Conservation (phyloP, 1,284 basidiomycete genomes). For the Apiotrichum laibachii region DNA sequence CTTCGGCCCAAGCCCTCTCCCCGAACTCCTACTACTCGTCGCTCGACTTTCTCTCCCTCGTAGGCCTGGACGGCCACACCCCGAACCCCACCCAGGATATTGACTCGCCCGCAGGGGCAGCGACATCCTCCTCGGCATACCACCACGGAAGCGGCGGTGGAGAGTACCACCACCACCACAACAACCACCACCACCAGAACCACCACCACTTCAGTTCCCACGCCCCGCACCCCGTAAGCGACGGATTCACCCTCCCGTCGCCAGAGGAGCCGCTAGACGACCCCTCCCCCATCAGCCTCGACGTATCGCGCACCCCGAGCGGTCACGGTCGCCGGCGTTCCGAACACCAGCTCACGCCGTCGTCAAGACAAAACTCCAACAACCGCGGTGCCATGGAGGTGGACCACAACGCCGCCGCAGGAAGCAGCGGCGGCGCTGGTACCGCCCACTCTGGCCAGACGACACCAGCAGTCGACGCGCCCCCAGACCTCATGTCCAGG, state of each 20-base stretch:
- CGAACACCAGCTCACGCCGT: background rate
- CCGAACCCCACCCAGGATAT: slow-evolving; percentile 6
- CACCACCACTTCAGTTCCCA: slow-evolving; percentile 2
- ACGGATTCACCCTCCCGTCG: background rate
- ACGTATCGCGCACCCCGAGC: slow-evolving; percentile 8
- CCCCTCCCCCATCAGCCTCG: slow-evolving; percentile 22
- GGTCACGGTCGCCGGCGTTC: slow-evolving; percentile 7
- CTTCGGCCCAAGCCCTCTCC: slow-evolving; percentile 2
- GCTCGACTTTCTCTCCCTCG: slow-evolving; percentile 24
- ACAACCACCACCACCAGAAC: background rate
- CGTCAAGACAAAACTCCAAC: background rate
- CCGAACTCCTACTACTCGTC: slow-evolving; percentile 13
- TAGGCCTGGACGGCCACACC: slow-evolving; percentile 17
- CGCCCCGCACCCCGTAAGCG: background rate
- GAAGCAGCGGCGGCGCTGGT: background rate
- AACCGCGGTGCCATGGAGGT: slow-evolving; percentile 4
- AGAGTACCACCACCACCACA: background rate
- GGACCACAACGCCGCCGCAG: background rate
- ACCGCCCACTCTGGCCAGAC: slow-evolving; percentile 3
- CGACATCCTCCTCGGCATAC: background rate
- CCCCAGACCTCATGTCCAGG: slow-evolving; percentile 5
- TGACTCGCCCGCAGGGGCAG: slow-evolving; percentile 1
- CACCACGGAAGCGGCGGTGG: background rate
- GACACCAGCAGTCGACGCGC: slow-evolving; percentile 6
- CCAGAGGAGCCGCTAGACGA: slow-evolving; percentile 20